phyloP scores from a whole-genome alignment of 495 filamentous ascomycete species.

The Penicillium riverlandense region DNA sequence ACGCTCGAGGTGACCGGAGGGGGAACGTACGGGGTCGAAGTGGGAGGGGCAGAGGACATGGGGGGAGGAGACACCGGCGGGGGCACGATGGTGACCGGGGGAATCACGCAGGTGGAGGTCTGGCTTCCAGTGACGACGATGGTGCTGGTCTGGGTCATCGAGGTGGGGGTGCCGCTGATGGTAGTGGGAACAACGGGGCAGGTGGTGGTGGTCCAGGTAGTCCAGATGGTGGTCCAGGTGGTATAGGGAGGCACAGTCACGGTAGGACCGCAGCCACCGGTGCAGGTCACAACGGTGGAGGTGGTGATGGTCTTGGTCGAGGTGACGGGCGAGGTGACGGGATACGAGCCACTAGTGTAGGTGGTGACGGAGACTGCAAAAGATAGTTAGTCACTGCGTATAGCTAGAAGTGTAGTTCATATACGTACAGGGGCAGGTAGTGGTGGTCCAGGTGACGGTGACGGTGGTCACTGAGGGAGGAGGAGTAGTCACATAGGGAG shows the following conservation, averaged over 20 bases:
- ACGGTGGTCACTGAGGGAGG: slow-evolving; percentile 1
- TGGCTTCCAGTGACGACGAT: too few species aligned
- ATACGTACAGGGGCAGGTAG: slow-evolving; percentile 18
- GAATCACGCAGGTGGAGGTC: too few species aligned
- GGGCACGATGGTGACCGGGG: too few species aligned
- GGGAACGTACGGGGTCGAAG: background rate
- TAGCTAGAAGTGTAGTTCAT: background rate
- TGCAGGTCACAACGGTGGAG: slow-evolving; percentile 17
- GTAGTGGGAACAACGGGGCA: background rate
- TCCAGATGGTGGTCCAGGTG: too few species aligned
- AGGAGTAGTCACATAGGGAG: background rate
- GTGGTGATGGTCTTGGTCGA: slow-evolving; percentile 16
- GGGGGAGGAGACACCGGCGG: background rate
- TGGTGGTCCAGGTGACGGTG: slow-evolving; percentile 14
- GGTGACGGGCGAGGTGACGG: slow-evolving; percentile 20
- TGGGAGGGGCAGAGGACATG: slow-evolving; percentile 2
- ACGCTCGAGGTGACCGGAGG: too few species aligned
- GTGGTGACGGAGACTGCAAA: slow-evolving; percentile 14
- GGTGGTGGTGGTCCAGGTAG: background rate
- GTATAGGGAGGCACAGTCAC: background rate
- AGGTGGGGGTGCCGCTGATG: too few species aligned
- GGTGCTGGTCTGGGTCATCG: too few species aligned
- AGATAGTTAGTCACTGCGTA: slow-evolving; percentile 2
- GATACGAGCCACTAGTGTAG: slow-evolving; percentile 16
- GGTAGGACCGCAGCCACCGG: slow-evolving; percentile 6